Conservation (phyloP, 345 rosid genomes). For the Erucastrum elatum region DNA sequence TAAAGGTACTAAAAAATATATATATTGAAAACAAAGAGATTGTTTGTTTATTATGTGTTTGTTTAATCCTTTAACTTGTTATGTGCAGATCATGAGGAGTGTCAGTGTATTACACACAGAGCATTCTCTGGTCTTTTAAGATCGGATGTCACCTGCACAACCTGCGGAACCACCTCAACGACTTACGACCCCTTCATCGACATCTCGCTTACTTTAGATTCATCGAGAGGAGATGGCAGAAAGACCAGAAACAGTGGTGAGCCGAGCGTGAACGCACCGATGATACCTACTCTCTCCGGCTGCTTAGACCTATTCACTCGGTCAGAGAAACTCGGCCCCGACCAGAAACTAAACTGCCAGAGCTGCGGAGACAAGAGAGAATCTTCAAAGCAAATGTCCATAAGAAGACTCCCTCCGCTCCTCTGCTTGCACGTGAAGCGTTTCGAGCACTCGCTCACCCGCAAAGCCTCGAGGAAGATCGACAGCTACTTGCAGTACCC, state of each 20-base stretch:
- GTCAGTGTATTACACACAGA: conserved; percentile 82
- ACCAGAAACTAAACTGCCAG: conserved; percentile 86
- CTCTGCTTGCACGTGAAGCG: conserved; percentile 87
- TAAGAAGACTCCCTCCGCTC: conserved; percentile 81
- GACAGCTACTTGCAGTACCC: conserved; percentile 87
- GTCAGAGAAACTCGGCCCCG: conserved; percentile 79
- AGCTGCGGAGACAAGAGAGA: conserved; percentile 77
- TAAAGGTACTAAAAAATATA: conserved; percentile 49
- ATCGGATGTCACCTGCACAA: conserved; percentile 85
- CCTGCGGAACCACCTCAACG: conserved; percentile 88
- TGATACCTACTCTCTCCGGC: conserved; percentile 62
- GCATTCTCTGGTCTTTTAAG: conserved; percentile 87
- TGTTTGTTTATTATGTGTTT: background rate
- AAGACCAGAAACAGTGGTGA: conserved; percentile 24
- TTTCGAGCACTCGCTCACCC: conserved; percentile 70
- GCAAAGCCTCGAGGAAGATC: conserved; percentile 68
- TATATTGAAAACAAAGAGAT: conserved; percentile 14
- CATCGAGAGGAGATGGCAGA: conserved; percentile 35
- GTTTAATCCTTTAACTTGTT: background rate
- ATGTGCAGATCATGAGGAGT: conserved; percentile 60
- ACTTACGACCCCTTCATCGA: conserved; percentile 90
- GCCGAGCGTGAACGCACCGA: conserved; percentile 37
- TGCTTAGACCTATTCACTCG: conserved; percentile 83
- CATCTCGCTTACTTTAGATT: conserved; percentile 81
- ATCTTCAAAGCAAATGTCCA: conserved; percentile 85